phyloP scores from a whole-genome alignment of 345 rosid genomes.

The Citrus trifoliata region DNA sequence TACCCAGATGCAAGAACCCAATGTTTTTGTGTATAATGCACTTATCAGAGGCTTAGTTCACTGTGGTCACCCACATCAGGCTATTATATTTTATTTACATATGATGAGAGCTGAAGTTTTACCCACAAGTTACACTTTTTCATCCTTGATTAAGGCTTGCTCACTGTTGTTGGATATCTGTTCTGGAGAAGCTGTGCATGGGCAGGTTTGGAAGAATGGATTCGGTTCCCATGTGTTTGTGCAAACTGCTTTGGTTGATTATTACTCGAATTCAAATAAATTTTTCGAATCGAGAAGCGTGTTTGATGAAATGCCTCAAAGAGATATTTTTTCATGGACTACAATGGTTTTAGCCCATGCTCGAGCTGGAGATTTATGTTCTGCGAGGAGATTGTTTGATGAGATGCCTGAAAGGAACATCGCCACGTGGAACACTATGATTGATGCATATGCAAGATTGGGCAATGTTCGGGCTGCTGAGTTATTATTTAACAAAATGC shows the following conservation, averaged over 20 bases:
- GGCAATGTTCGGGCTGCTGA: constrained; percentile 49
- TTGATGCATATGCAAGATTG: constrained; percentile 61
- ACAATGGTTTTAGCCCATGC: constrained; percentile 51
- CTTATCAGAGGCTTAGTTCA: constrained; percentile 49
- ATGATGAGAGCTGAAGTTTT: constrained; percentile 52
- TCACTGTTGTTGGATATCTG: constrained; percentile 20
- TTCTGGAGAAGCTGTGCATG: constrained; percentile 56
- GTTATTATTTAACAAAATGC: constrained; percentile 57
- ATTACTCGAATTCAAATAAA: constrained; percentile 44
- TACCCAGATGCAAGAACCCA: constrained; percentile 47
- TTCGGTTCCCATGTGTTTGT: constrained; percentile 56
- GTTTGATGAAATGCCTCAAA: constrained; percentile 75
- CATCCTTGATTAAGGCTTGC: constrained; percentile 67
- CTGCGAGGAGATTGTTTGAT: constrained; percentile 49
- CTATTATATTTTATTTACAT: constrained; percentile 33
- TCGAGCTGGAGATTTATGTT: constrained; percentile 39
- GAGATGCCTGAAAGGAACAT: constrained; percentile 51
- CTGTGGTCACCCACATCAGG: constrained; percentile 35
- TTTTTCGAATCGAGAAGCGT: constrained; percentile 44
- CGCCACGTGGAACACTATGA: constrained; percentile 67
- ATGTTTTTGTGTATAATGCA: constrained; percentile 74
- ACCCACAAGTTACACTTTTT: constrained; percentile 65
- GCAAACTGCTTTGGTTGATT: constrained; percentile 66
- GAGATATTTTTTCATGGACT: constrained; percentile 61
- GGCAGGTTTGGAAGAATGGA: constrained; percentile 63